Percentiles rank a stretch among this genome's conserved stretches.
Evolutionary conservation across 2,329 filamentous ascomycete genomes (phyloP).

Genomic region (Xylariaceae sp.): DNA sequence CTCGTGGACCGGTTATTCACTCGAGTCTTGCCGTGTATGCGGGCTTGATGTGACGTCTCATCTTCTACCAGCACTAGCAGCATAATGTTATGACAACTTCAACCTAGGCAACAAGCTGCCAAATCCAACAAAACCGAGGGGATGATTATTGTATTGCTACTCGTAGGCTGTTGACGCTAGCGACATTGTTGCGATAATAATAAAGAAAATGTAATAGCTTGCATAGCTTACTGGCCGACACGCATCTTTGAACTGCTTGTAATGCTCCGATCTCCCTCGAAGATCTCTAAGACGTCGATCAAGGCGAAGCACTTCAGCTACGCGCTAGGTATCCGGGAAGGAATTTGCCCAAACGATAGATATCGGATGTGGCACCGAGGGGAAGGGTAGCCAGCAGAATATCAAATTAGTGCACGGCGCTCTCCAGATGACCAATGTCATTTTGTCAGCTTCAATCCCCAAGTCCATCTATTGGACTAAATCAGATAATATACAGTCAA

Average conservation of each 20-base stretch:
- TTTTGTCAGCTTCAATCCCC: slow-evolving; percentile 14
- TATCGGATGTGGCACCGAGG: background rate
- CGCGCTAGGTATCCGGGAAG: background rate
- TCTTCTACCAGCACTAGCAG: too few relatives aligned
- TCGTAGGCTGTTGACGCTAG: background rate
- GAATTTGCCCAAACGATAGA: background rate
- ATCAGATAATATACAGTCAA: slow-evolving; percentile 36
- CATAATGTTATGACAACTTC: too few relatives aligned
- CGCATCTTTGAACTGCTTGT: background rate
- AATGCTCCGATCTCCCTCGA: background rate
- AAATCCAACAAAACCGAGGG: background rate
- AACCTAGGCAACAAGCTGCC: background rate
- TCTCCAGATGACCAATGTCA: slow-evolving; percentile 4
- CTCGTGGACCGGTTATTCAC: too few relatives aligned
- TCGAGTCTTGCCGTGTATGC: too few relatives aligned
- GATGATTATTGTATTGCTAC: background rate
- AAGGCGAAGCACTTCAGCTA: background rate
- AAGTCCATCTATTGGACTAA: slow-evolving; percentile 32
- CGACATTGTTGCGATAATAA: background rate
- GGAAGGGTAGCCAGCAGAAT: background rate
- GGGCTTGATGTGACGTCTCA: too few relatives aligned
- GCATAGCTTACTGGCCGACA: background rate
- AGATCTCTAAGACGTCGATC: background rate
- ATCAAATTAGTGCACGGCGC: slow-evolving; percentile 8
- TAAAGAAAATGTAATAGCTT: slow-evolving; percentile 1